Base-by-base conservation (phyloP, 2,329 filamentous ascomycete species). In the Pseudohalonectria lignicola region DNA sequence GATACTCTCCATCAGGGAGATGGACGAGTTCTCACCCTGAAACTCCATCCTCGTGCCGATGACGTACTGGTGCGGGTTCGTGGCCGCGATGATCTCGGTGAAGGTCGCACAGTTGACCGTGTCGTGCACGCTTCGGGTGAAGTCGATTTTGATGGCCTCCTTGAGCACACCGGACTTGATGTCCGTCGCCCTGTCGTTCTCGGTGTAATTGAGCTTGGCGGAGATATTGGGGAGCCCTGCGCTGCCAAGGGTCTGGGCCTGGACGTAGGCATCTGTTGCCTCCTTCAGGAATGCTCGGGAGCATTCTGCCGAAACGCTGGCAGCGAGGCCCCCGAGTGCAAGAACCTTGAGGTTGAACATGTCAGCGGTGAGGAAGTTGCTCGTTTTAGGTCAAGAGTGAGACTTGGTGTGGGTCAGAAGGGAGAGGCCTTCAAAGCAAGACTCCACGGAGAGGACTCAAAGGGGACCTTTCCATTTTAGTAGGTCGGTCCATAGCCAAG, bases 41-140 rank as follows among this genome's bases (percentile, higher is more conserved):
- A 8, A 12, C 23, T 26, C 23, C 21, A 57, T 54, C 10, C 53
- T 49, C 32, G 54, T 56, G 20, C 52, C 51, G 26, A 53, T 54
- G 9, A 54, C 43, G 13, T 43, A 46, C 37, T 49, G 41, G 42
- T 49, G 36, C 39, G 30, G 34, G 5, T 36, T n/a, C 13, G 36
- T 42, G 15, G 38, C 41, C 9, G 41, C 48, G 34, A 51, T 45
- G 17, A 53, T 35, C 39, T 54, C 49, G 15, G 52, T 52, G 43
- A 49, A 53, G 18, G 49, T 50, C 16, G 52, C 48, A 39, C 51
- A 53, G 12, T 49, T 41, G 4, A 45, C 46, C 9, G 50, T 52
- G 49, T 53, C 51, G 36, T 52, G 46, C 36, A 44, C 44, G 44
- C 47, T 47, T 25, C 50, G 43, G 36, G 32, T 45, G 44, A 47